A percentile compares a stretch with the other conserved stretches of the same genome.
Conservation (phyloP, 2,329 filamentous ascomycete genomes). For the Cladosporium colombiae region DNA sequence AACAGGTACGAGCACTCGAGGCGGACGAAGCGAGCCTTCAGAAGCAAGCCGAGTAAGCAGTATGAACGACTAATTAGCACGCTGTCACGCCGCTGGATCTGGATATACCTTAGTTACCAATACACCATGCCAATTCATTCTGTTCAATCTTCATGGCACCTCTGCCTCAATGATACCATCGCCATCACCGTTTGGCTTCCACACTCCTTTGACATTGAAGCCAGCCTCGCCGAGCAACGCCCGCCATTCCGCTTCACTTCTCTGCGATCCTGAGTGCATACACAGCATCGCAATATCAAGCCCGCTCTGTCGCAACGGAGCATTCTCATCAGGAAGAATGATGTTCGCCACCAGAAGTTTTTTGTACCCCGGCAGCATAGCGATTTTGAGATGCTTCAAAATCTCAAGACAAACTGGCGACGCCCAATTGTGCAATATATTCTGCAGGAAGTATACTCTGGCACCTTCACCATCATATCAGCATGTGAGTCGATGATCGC, state of each 20-base stretch:
- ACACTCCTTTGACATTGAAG: background rate
- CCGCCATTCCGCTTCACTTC: background rate
- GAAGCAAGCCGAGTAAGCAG: background rate
- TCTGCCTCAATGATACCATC: background rate
- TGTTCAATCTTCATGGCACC: background rate
- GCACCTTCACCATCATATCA: background rate
- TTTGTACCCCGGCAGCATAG: background rate
- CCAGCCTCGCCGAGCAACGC: background rate
- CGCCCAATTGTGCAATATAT: background rate
- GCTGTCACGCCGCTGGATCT: background rate
- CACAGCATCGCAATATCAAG: conserved; percentile 20
- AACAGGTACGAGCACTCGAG: conserved; percentile 38
- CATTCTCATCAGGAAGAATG: conserved; percentile 30
- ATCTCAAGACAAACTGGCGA: background rate
- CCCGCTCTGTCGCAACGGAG: conserved; percentile 17
- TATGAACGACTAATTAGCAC: background rate
- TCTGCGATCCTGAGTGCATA: conserved; percentile 17
- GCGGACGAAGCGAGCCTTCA: conserved; percentile 35
- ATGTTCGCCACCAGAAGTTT: conserved; percentile 27
- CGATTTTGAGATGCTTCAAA: background rate
- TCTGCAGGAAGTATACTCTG: background rate
- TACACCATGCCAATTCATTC: background rate
- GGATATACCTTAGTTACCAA: background rate
- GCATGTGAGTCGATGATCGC: background rate
- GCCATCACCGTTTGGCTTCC: background rate